Base-by-base conservation (phyloP, 2,329 filamentous ascomycete species). In the Tolypocladium guangdongense region DNA sequence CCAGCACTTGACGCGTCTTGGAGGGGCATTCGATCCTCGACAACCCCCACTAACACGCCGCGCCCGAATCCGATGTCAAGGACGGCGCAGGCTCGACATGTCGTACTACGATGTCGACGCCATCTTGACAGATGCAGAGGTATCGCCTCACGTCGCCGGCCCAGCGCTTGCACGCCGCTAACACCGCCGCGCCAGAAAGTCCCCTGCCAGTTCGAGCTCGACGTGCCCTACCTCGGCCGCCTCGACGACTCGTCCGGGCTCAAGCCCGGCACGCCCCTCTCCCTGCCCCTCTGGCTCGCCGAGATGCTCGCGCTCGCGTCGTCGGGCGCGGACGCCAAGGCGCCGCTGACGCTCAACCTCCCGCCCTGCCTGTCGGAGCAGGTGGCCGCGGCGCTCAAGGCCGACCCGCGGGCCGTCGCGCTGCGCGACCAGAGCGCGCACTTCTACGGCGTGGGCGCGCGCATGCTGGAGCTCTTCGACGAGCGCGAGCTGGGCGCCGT, bases 151-250 rank as follows among this genome's bases (percentile, higher is more conserved):
- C 33, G 33, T 18, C n/a, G 18, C 5, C 37, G 7, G 30, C 18
- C 16, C 32, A 11, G 4, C 27, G n/a, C 11, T 2, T 38, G 35
- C 7, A 37, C 6, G 27, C 10, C n/a, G 38, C 12, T 52, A 35
- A 51, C 24, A 27, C 48, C n/a, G 11, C 8, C 27, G 35, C 16
- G 38, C 18, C 61, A 96, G 84, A 97, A 96, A 87, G 82, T 96
- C 35, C 92, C 93, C 41, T 96, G 91, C 74, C 95, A 88, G 51
- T 96, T 97, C 72, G 88, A 96, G 65, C 81, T 96, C 64, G 87
- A 92, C 55, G 85, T 96, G 35, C 87, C 90, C 22, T 84, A 88
- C 54, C 81, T 97, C 47, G 91, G 91, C 60, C 90, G 95, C 68
- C 79, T 99, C 55, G 90, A 95, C 71, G 90, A 90, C 64, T 92